Percentiles rank a stretch among this genome's conserved stretches.
phyloP scores from a whole-genome alignment of 352 stramenopile genomes.

The Phytophthora pisi region DNA sequence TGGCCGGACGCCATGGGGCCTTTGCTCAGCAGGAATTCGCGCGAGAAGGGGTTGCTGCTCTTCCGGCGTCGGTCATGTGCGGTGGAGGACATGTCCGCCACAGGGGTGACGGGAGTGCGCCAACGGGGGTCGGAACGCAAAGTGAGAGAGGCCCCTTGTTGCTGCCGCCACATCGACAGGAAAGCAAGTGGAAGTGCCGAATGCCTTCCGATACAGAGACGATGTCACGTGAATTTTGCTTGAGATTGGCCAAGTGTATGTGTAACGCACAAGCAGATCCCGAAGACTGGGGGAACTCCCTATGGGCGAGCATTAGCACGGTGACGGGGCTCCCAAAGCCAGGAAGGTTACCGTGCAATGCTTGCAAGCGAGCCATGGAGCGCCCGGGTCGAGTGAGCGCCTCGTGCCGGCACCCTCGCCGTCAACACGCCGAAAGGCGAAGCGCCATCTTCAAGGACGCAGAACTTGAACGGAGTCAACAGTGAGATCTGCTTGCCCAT shows the following conservation, averaged over 20 bases:
- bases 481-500: background rate
- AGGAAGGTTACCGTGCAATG: background rate
- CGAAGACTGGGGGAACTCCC: background rate
- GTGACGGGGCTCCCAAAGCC: background rate
- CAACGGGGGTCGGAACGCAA: constrained; percentile 20
- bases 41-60: constrained; percentile 14
- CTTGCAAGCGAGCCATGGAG: background rate
- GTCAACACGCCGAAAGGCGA: background rate
- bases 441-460: background rate
- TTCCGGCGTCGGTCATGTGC: constrained; percentile 26
- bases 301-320: background rate
- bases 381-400: background rate
- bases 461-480: background rate
- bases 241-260: constrained; percentile 8
- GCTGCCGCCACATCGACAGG: constrained; percentile 12
- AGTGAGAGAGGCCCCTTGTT: constrained; percentile 4
- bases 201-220: constrained; percentile 2
- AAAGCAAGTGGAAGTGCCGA: constrained; percentile 21
- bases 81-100: constrained; percentile 25
- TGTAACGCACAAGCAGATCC: constrained; percentile 1
- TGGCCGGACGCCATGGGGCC: constrained; percentile 14
- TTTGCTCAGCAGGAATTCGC: constrained; percentile 28
- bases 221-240: constrained; percentile 32
- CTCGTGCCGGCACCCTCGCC: background rate
- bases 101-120: background rate